Base-by-base conservation (phyloP, 805 yeast genomes). In the Zygoascus ofunaensis region DNA sequence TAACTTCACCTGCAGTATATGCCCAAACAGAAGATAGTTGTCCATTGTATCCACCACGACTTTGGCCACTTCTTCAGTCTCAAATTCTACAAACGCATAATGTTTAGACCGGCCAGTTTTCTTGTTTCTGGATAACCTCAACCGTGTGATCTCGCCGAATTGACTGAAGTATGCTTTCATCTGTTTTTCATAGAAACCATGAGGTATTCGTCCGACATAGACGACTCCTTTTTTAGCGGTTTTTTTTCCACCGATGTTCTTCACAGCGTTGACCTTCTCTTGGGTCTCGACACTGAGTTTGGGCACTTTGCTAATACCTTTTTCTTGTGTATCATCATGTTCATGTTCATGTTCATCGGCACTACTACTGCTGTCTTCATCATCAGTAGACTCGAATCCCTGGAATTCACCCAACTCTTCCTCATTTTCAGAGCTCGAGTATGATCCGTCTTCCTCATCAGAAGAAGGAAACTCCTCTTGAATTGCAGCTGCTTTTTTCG, bases 41-140 rank as follows among this genome's bases (percentile, higher is more conserved):
- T 92, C 81, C 98, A 92, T 92, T 38, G 97, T 80, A 53, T 92
- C 97, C 49, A 83, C 84, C 2, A 96, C 98, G 49, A 87, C 72
- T 54, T 78, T 74, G 37, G 97, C 97, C 45, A 83, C 94, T 39
- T 80, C 85, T 33, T 62, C 59, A 44, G 77, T 72, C 35, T 73
- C 75, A 58, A 90, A 92, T 65, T 92, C 96, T 38, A 92, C 69
- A 63, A 86, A 90, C 4, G 87, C 97, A 63, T 79, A 90, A 62
- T 87, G 97, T 66, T 87, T 89, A 14, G 95, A 80, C 44, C 80
- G 78, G 38, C 97, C 97, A 4, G 94, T 81, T 58, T 81, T 82
- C 64, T 83, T 87, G 69, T 85, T 90, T 60, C 97, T 77, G 37
- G 95, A 85, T 43, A 92, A 65, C 54, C 89, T 79, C 45, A 87